Evolutionary conservation across 257 asterid species (phyloP).

Genomic region (Scutellaria baicalensis): DNA sequence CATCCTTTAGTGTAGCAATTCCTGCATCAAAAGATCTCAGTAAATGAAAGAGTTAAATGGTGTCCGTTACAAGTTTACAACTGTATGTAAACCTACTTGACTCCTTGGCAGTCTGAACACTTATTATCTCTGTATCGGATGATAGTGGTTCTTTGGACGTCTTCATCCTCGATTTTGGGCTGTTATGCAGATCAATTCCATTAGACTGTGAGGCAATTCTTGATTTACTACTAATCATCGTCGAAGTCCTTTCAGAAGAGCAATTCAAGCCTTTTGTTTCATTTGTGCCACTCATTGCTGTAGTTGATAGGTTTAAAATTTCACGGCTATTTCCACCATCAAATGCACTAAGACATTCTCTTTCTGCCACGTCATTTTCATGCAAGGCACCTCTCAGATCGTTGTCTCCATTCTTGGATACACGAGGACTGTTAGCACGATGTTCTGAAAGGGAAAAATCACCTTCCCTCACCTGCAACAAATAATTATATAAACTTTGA

Average conservation of each 20-base stretch:
- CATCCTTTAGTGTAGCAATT: constrained; percentile 31
- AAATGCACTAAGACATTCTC: constrained; percentile 15
- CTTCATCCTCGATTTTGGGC: constrained; percentile 32
- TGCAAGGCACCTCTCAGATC: constrained; percentile 19
- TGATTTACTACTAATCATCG: constrained; percentile 35
- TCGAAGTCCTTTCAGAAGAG: constrained; percentile 29
- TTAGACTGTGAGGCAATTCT: constrained; percentile 29
- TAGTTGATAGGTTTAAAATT: constrained; percentile 23
- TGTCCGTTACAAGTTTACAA: not conserved
- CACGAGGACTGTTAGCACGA: constrained; percentile 18
- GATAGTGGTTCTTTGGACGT: constrained; percentile 40
- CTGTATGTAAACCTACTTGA: constrained; percentile 34
- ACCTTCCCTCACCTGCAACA: constrained; percentile 39
- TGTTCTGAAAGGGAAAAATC: constrained; percentile 18
- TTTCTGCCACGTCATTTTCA: constrained; percentile 18
- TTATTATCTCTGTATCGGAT: constrained; percentile 25
- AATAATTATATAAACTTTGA: constrained; percentile 4
- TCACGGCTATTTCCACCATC: constrained; percentile 16
- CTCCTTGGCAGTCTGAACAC: constrained; percentile 29
- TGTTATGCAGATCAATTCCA: constrained; percentile 35
- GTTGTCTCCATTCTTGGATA: constrained; percentile 16
- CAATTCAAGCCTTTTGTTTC: constrained; percentile 22
- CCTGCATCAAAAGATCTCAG: constrained; percentile 37
- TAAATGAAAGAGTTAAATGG: constrained; percentile 16
- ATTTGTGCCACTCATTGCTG: constrained; percentile 22